These are phyloP conservation scores for Epichloe hybrida DNA, from an alignment of 2,329 filamentous ascomycete genomes.

Conservation along the genomic window DNA sequence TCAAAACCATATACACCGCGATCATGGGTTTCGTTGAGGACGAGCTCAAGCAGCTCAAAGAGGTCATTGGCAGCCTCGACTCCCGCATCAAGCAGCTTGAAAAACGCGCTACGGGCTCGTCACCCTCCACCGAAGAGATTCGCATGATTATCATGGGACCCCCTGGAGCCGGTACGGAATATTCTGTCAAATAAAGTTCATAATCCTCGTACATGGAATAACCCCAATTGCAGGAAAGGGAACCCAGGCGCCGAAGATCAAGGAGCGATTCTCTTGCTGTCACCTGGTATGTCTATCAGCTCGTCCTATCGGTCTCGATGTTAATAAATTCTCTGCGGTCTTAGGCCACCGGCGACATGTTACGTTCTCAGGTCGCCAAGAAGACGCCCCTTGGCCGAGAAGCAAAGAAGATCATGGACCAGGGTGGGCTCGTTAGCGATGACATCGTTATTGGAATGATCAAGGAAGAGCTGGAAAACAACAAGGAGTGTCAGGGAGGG, in stretches of 20 bases:
- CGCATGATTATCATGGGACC: slow-evolving; percentile 97
- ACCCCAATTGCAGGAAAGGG: slow-evolving; percentile 63
- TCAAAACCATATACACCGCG: slow-evolving; percentile 15
- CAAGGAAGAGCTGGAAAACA: slow-evolving; percentile 87
- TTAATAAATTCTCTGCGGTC: background rate
- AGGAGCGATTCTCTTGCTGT: slow-evolving; percentile 95
- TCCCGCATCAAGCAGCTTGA: slow-evolving; percentile 78
- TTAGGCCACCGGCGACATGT: slow-evolving; percentile 96
- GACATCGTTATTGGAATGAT: slow-evolving; percentile 99
- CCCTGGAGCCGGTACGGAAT: slow-evolving; percentile 80
- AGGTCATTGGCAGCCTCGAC: slow-evolving; percentile 73
- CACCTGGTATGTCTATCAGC: slow-evolving; percentile 57
- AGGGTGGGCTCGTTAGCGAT: slow-evolving; percentile 92
- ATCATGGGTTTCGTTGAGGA: slow-evolving; percentile 83
- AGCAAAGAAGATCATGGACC: slow-evolving; percentile 99
- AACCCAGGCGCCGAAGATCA: slow-evolving; percentile 94
- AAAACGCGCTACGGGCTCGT: slow-evolving; percentile 47
- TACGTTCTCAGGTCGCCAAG: slow-evolving; percentile 94
- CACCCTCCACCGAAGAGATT: slow-evolving; percentile 48
- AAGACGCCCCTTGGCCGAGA: slow-evolving; percentile 90
- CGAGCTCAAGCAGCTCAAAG: slow-evolving; percentile 72
- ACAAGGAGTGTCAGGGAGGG: slow-evolving; percentile 94
- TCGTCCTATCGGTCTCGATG: background rate
- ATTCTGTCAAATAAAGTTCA: background rate
- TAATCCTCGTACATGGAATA: background rate